phyloP scores from a whole-genome alignment of 1,284 basidiomycete species.

The Tausonia pullulans region DNA sequence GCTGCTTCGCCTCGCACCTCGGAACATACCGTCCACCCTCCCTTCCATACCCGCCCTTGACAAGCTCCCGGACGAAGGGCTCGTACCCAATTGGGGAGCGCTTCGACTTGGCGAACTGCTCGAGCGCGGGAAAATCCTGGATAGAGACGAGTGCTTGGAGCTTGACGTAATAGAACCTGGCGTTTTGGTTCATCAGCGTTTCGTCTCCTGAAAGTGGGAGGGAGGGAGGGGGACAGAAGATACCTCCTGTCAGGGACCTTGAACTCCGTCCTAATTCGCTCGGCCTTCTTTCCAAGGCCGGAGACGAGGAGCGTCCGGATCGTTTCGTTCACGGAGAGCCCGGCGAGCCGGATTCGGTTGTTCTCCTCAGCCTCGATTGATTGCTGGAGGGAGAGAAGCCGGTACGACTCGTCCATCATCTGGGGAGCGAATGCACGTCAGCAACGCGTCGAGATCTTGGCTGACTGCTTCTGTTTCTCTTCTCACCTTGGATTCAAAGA shows the following conservation, averaged over 20 bases:
- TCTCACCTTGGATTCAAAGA: slow-evolving; percentile 76
- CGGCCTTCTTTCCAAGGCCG: slow-evolving; percentile 70
- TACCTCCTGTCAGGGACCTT: slow-evolving; percentile 84
- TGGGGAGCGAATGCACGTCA: slow-evolving; percentile 28
- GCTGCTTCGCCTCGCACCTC: slow-evolving; percentile 67
- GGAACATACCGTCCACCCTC: slow-evolving; percentile 66
- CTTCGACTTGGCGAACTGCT: slow-evolving; percentile 69
- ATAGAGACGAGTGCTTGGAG: slow-evolving; percentile 64
- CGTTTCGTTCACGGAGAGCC: slow-evolving; percentile 70
- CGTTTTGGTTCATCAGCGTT: not conserved
- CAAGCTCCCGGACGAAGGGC: slow-evolving; percentile 71
- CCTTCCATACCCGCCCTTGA: slow-evolving; percentile 55
- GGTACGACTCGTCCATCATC: slow-evolving; percentile 80
- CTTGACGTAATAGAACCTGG: slow-evolving; percentile 84
- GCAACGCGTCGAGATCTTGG: not conserved
- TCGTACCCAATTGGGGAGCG: slow-evolving; percentile 93
- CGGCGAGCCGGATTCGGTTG: slow-evolving; percentile 54
- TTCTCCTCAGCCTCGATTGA: slow-evolving; percentile 76
- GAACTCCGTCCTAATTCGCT: slow-evolving; percentile 73
- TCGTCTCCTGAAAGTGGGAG: not conserved
- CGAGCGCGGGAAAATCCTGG: slow-evolving; percentile 72
- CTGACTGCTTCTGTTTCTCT: not conserved
- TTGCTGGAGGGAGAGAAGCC: slow-evolving; percentile 67
- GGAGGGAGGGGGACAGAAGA: slow-evolving; percentile 18
- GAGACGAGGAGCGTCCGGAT: slow-evolving; percentile 63